Evolutionary conservation across 257 asterid species (phyloP), one percentile per base, ranked within the genome.

Genomic region (Ophiorrhiza pumila): DNA sequence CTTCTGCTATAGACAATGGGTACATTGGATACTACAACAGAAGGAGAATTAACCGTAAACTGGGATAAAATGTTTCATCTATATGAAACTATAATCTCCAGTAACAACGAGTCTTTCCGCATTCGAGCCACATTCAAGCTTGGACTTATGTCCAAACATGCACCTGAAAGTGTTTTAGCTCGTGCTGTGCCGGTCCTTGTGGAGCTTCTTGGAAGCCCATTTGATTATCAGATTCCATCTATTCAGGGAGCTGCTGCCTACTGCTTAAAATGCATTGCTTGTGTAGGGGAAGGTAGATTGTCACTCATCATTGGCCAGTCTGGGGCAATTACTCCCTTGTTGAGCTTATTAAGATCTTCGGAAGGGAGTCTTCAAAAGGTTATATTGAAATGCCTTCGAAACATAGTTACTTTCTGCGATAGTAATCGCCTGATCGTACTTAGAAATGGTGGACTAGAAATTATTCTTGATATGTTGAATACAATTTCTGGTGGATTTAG

Each of bases 241-340:
- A 69, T 87, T 63, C 87, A 71, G 42, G 86, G 77, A 87, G 90
- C 87, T 12, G 71, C 88, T 62, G 89, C 78, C 60, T 78, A 78
- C 83, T 82, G 91, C 83, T 79, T 89, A 76, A 85, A 81, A 75
- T 76, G 83, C 76, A 74, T 87, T 80, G 83, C 90, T 81, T 75
- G 85, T 41, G 74, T 41, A 78, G 82, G 89, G 32, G 86, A 87
- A 43, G 93, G 93, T 42, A 65, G 77, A 72, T 70, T 89, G 78
- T 86, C 93, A 45, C 35, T 64, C 64, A 64, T 80, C 61, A 83
- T 89, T 47, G 88, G 89, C 45, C 80, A 82, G 79, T 82, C 78
- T 13, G 86, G 79, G 61, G 89, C 81, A 35, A 74, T 89, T 72
- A 84, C 85, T 37, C 68, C 78, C 65, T 74, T 89, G 41, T 59